phyloP scores from a whole-genome alignment of 2,329 filamentous ascomycete genomes.

The Colletotrichum kahawae region DNA sequence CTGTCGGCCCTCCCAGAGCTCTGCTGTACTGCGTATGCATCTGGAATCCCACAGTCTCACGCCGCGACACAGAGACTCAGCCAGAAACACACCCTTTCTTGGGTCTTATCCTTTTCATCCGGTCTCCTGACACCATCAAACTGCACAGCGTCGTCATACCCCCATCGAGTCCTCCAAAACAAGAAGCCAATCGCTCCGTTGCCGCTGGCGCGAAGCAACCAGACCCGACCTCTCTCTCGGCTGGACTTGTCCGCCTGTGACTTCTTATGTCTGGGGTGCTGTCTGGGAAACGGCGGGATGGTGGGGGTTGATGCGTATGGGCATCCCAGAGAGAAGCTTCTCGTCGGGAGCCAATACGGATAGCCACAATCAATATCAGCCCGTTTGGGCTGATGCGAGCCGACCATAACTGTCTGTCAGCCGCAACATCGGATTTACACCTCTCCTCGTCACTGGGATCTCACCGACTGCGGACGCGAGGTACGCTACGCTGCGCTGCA shows the following conservation, averaged over 20 bases:
- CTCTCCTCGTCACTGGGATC: neutral
- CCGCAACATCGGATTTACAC: neutral
- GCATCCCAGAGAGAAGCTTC: neutral
- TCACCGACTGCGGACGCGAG: neutral
- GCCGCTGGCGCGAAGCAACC: neutral
- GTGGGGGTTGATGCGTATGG: neutral
- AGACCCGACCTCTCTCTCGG: slow-evolving; percentile 1
- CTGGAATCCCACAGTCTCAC: neutral
- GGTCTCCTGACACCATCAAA: slow-evolving; percentile 1
- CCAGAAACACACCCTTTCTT: neutral
- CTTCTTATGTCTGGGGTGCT: neutral
- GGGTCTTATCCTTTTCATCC: neutral
- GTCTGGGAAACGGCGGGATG: neutral
- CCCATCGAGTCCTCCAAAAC: neutral
- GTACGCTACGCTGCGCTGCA: too few species aligned
- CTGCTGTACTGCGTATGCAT: neutral
- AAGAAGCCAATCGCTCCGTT: neutral
- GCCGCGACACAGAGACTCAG: neutral
- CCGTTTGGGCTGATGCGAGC: neutral
- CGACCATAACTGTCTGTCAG: neutral
- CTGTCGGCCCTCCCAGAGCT: neutral
- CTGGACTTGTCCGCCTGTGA: neutral
- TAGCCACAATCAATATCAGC: neutral
- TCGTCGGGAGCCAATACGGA: neutral
- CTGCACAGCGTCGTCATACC: neutral